Evolutionary conservation across 2,329 filamentous ascomycete genomes (phyloP).

Genomic region (Fusarium devonianum): DNA sequence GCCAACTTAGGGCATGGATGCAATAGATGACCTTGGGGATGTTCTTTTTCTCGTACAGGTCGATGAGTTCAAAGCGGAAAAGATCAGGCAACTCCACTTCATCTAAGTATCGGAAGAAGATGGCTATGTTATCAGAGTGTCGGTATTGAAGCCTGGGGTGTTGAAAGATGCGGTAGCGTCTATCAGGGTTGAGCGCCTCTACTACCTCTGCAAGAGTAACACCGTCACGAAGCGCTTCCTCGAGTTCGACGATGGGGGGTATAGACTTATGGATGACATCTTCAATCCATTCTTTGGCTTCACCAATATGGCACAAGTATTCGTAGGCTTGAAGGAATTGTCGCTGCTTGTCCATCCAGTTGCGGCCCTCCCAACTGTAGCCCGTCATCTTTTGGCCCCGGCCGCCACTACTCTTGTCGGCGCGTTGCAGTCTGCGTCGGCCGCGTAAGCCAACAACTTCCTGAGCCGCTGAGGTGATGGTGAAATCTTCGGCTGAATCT

Average conservation of each 20-base stretch:
- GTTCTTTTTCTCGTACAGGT: constrained; percentile 99
- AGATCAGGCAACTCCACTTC: constrained; percentile 93
- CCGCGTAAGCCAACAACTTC: constrained; percentile 90
- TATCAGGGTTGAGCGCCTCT: constrained; percentile 81
- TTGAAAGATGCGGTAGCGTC: constrained; percentile 82
- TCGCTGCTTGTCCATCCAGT: constrained; percentile 99
- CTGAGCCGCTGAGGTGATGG: constrained; percentile 77
- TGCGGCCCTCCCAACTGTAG: constrained; percentile 80
- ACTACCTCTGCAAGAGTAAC: constrained; percentile 95
- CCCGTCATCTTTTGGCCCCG: constrained; percentile 57
- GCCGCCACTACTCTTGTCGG: constrained; percentile 59
- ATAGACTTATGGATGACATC: constrained; percentile 84
- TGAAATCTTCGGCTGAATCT: constrained; percentile 79
- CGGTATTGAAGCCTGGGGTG: constrained; percentile 87
- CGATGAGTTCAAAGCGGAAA: constrained; percentile 95
- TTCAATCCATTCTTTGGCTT: constrained; percentile 99
- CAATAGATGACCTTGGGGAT: constrained; percentile 99
- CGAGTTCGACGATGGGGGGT: constrained; percentile 90
- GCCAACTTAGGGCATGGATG: constrained; percentile 95
- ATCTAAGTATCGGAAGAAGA: constrained; percentile 93
- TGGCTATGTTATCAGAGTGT: constrained; percentile 96
- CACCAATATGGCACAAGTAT: constrained; percentile 97
- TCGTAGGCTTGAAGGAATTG: constrained; percentile 98
- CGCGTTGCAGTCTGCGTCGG: constrained; percentile 80
- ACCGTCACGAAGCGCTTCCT: constrained; percentile 90